Base-by-base conservation (phyloP, 805 yeast species). In the Pichia cabralensis region DNA sequence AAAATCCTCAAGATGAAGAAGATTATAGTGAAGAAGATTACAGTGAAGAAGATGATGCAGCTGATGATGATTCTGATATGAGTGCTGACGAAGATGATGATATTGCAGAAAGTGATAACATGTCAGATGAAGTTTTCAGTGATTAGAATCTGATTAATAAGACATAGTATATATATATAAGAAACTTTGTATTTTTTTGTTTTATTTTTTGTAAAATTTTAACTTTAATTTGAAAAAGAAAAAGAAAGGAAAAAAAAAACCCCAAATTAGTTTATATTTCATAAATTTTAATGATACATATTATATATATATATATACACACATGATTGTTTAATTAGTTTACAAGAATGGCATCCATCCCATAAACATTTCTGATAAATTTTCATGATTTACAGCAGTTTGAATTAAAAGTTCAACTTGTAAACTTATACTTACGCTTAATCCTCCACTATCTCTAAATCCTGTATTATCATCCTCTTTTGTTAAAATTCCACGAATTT, bases 361-460 rank as follows among this genome's bases (percentile, higher is more conserved):
- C 18, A 81, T 75, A 56, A 84, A 92, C 98, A 92, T 89, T 45
- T 70, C 80, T 21, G 83, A 67, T 28, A 92, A 58, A 42, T 78
- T 77, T 30, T 76, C 83, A 5, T 62, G 62, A 2, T 84, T 75
- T 0, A 82, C 70, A 0, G 97, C 92, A 42, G 80, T 82, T 45
- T 80, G 84, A 22, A 89, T 81, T 40, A 92, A 66, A 20, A 81
- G 76, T 49, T 92, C 96, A 2, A 86, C 96, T 50, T 89, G 95
- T 0, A 96, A 97, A 29, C 80, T 78, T 3, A 88, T 82, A 58
- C 94, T 84, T 62, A 92, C 73, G 0, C 95, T 83, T 21, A 88
- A 61, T 0, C 94, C 88, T 13, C 60, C 57, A 35, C 58, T 53
- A 34, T 56, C 58, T 39, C 54, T 55, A 26, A 52, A 50, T 23